phyloP scores from a whole-genome alignment of 306 rosid genomes.

The Leucaena leucocephala region DNA sequence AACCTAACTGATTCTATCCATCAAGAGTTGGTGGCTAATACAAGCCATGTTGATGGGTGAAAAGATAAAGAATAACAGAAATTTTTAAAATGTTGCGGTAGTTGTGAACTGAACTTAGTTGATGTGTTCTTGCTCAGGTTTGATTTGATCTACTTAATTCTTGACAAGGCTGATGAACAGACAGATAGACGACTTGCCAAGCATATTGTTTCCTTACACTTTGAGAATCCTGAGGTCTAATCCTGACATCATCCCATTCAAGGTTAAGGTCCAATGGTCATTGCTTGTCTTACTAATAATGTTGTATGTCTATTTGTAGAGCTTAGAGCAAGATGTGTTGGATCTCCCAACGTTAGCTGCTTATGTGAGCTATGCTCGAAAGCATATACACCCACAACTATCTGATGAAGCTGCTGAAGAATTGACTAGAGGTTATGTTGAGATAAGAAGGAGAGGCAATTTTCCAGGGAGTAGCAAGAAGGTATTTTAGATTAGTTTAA shows the following conservation, averaged over 20 bases:
- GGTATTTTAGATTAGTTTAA: slow-evolving; percentile 46
- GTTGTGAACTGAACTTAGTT: not conserved
- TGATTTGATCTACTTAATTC: slow-evolving; percentile 71
- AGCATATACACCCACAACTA: slow-evolving; percentile 76
- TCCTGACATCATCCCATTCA: slow-evolving; percentile 32
- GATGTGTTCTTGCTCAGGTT: slow-evolving; percentile 47
- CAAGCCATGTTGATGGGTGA: not conserved
- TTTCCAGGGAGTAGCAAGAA: slow-evolving; percentile 96
- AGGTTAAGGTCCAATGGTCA: slow-evolving; percentile 30
- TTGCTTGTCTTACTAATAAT: slow-evolving; percentile 25
- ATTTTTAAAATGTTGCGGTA: not conserved
- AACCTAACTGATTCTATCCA: not conserved
- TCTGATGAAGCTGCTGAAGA: slow-evolving; percentile 99
- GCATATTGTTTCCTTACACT: slow-evolving; percentile 67
- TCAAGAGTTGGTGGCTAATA: not conserved
- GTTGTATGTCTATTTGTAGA: slow-evolving; percentile 56
- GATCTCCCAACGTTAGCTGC: slow-evolving; percentile 78
- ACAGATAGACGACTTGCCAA: slow-evolving; percentile 76
- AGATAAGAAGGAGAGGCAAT: slow-evolving; percentile 83
- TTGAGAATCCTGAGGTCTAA: slow-evolving; percentile 65
- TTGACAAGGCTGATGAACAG: slow-evolving; percentile 79
- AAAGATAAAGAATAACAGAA: not conserved
- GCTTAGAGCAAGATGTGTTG: slow-evolving; percentile 68
- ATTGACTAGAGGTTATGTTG: slow-evolving; percentile 88
- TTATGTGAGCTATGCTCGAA: slow-evolving; percentile 88